Percentiles rank a stretch among this genome's conserved stretches.
Conservation (phyloP, 495 filamentous ascomycete species). For the Pseudomonodictys pantanalensis region DNA sequence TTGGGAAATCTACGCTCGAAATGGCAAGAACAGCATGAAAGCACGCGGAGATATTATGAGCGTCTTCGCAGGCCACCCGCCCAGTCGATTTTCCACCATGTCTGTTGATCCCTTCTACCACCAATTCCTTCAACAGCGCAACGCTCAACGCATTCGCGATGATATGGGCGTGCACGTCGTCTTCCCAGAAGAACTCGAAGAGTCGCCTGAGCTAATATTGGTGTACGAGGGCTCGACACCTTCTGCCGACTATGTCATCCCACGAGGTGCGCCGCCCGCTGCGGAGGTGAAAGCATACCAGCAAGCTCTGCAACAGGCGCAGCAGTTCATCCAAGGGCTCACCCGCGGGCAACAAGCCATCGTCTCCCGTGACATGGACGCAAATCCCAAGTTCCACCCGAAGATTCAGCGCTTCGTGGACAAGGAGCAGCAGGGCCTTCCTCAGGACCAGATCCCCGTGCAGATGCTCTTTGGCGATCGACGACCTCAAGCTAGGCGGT, state of each 20-base stretch:
- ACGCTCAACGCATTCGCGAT: slow-evolving; percentile 60
- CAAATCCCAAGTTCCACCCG: slow-evolving; percentile 74
- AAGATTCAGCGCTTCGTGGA: slow-evolving; percentile 75
- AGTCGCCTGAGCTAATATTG: slow-evolving; percentile 66
- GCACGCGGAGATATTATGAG: slow-evolving; percentile 78
- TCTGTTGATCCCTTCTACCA: slow-evolving; percentile 85
- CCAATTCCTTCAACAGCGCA: slow-evolving; percentile 64
- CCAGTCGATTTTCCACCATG: slow-evolving; percentile 65
- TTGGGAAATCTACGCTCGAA: slow-evolving; percentile 82
- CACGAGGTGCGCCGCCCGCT: slow-evolving; percentile 58
- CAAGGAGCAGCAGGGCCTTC: slow-evolving; percentile 67
- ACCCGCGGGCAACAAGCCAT: slow-evolving; percentile 71
- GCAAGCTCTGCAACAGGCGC: slow-evolving; percentile 67
- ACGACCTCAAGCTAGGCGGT: slow-evolving; percentile 39
- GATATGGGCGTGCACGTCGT: slow-evolving; percentile 79
- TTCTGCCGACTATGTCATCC: slow-evolving; percentile 62
- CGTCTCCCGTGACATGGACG: slow-evolving; percentile 59
- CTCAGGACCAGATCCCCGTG: slow-evolving; percentile 66
- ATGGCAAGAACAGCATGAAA: slow-evolving; percentile 76
- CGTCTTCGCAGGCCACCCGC: slow-evolving; percentile 75
- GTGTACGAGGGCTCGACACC: slow-evolving; percentile 74
- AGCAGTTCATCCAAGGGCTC: slow-evolving; percentile 64
- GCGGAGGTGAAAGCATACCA: slow-evolving; percentile 64
- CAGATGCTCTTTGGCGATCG: slow-evolving; percentile 58
- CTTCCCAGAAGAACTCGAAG: slow-evolving; percentile 60